A percentile compares a stretch with the other conserved stretches of the same genome.
These are phyloP conservation scores for Neurospora hispaniola DNA, from an alignment of 495 filamentous ascomycete genomes.

Conservation along the genomic window DNA sequence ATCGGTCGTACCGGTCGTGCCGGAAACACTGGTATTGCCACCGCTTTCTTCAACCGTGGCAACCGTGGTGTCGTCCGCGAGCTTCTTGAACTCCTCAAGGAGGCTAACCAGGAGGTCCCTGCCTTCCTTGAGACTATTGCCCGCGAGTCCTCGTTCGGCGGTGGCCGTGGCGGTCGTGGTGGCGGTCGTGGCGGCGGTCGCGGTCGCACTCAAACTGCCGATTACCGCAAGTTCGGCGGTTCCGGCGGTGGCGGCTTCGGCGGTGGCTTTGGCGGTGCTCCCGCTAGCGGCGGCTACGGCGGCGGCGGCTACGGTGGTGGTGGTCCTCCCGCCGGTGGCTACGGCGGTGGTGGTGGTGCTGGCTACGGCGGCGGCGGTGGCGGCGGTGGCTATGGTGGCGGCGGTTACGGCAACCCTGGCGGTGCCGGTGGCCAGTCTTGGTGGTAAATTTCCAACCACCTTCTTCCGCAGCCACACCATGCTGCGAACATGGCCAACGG, in stretches of 20 bases:
- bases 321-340: slow-evolving; percentile 49
- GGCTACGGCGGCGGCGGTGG: slow-evolving; percentile 35
- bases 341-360: slow-evolving; percentile 55
- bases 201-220: slow-evolving; percentile 62
- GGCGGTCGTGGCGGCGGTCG: slow-evolving; percentile 60
- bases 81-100: slow-evolving; percentile 90
- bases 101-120: slow-evolving; percentile 94
- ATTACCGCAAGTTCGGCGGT: slow-evolving; percentile 74
- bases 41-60: slow-evolving; percentile 98
- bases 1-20: slow-evolving; percentile 99
- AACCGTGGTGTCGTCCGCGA: slow-evolving; percentile 96
- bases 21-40: slow-evolving; percentile 96
- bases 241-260: slow-evolving; percentile 37
- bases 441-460: slow-evolving; percentile 57
- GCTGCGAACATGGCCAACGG: neutral
- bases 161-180: slow-evolving; percentile 61
- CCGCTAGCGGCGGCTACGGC: slow-evolving; percentile 25
- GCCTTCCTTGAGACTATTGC: slow-evolving; percentile 91
- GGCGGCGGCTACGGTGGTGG: slow-evolving; percentile 43
- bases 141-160: slow-evolving; percentile 76
- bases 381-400: slow-evolving; percentile 24
- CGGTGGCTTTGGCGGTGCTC: slow-evolving; percentile 32
- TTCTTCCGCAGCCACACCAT: slow-evolving; percentile 7
- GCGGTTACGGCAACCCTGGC: slow-evolving; percentile 61
- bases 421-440: slow-evolving; percentile 76